These are phyloP conservation scores for Antitrichia curtipendula DNA, from an alignment of 225 moss, liverwort and hornwort species.

Conservation along the genomic window DNA sequence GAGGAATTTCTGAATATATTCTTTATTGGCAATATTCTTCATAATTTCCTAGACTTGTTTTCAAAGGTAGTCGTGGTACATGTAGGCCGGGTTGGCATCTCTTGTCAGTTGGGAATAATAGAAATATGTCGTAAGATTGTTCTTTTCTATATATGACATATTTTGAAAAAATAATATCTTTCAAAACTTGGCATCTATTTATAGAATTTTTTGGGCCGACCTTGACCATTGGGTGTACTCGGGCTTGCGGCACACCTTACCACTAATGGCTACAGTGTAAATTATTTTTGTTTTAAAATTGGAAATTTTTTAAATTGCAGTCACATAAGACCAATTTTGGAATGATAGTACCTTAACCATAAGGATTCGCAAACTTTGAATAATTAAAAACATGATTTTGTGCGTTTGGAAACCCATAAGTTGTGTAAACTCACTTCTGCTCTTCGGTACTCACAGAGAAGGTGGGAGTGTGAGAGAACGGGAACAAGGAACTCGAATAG, in stretches of 20 bases:
- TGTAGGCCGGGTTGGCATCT: fast-evolving
- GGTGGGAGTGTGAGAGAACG: background rate
- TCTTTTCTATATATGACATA: background rate
- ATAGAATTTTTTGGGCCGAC: fast-evolving
- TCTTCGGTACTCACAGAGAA: background rate
- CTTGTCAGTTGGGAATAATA: background rate
- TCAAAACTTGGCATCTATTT: background rate
- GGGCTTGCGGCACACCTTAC: background rate
- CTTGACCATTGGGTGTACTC: fast-evolving
- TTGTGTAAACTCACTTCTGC: background rate
- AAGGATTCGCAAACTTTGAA: background rate
- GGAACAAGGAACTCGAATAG: background rate
- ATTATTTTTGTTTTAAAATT: background rate
- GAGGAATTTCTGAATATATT: background rate
- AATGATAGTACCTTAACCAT: background rate
- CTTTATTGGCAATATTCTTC: background rate
- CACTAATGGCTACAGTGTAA: background rate
- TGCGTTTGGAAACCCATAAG: background rate
- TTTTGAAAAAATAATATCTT: fast-evolving
- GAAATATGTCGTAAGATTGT: background rate
- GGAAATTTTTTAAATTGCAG: too few relatives aligned
- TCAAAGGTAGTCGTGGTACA: fast-evolving
- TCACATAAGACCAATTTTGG: background rate
- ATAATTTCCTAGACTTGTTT: background rate
- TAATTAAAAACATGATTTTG: background rate